A percentile compares a stretch with the other conserved stretches of the same genome.
Conservation (phyloP, 2,329 filamentous ascomycete species). For the Fusarium sp. region DNA sequence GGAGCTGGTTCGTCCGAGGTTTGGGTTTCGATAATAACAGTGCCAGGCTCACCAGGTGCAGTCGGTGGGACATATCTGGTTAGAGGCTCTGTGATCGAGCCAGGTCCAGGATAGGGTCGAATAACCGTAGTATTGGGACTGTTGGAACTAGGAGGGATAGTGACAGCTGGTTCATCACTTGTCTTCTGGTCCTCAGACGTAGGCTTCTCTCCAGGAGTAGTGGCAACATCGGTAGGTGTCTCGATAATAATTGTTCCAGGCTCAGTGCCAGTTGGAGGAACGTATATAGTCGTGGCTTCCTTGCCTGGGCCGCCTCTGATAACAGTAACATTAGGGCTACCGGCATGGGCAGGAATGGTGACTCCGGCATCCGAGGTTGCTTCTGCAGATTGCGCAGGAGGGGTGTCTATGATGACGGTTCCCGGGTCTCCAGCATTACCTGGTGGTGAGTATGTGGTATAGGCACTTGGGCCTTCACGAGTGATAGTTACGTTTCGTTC, state of each 20-base stretch:
- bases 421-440: slow-evolving; percentile 1
- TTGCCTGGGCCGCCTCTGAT: slow-evolving; percentile 11
- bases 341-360: neutral
- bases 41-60: slow-evolving; percentile 13
- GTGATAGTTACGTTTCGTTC: neutral
- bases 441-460: slow-evolving; percentile 1
- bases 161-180: neutral
- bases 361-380: neutral
- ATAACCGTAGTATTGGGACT: slow-evolving; percentile 18
- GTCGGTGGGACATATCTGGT: slow-evolving; percentile 12
- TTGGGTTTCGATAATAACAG: slow-evolving; percentile 18
- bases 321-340: slow-evolving; percentile 15
- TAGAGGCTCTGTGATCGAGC: slow-evolving; percentile 4
- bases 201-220: neutral
- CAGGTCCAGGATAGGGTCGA: slow-evolving; percentile 16
- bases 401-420: slow-evolving; percentile 13
- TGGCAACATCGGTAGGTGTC: neutral
- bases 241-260: slow-evolving; percentile 19
- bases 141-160: slow-evolving; percentile 9
- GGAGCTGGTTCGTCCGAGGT: neutral
- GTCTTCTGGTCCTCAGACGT: neutral
- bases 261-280: slow-evolving; percentile 9
- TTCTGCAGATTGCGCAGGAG: neutral
- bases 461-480: neutral
- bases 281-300: slow-evolving; percentile 2